These are phyloP conservation scores for Chlamydomonas reinhardtii DNA, from an alignment of 163 green algal species.

Conservation along the genomic window DNA sequence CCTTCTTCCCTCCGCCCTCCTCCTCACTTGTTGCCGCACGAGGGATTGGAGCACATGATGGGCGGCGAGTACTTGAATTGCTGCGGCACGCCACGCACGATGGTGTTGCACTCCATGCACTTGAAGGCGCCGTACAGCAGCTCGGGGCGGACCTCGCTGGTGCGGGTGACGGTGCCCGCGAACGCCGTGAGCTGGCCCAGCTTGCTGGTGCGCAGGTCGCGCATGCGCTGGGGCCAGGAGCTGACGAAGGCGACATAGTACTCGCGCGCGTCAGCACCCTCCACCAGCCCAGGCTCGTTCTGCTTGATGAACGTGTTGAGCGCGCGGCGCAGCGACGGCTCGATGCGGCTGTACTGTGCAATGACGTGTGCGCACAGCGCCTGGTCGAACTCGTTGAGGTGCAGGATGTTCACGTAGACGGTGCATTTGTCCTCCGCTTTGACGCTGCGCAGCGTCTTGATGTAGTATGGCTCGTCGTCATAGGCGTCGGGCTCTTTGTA, in stretches of 20 bases:
- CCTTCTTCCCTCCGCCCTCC: no score
- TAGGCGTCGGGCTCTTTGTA: constrained; percentile 2
- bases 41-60: constrained; percentile 86
- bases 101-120: constrained; percentile 87
- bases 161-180: constrained; percentile 94
- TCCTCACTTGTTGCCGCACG: constrained; percentile 91
- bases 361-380: constrained; percentile 72
- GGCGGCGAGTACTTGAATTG: constrained; percentile 98
- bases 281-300: constrained; percentile 62
- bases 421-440: constrained; percentile 64
- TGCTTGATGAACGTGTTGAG: constrained; percentile 84
- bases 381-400: constrained; percentile 80
- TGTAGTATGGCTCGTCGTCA: constrained; percentile 29
- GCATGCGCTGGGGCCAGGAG: constrained; percentile 73
- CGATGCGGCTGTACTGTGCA: constrained; percentile 80
- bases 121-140: constrained; percentile 93
- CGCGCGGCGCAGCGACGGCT: constrained; percentile 86
- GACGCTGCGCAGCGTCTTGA: constrained; percentile 49
- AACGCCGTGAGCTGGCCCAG: constrained; percentile 92
- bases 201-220: constrained; percentile 81
- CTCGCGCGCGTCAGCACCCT: constrained; percentile 52
- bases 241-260: constrained; percentile 48
- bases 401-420: constrained; percentile 83
- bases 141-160: constrained; percentile 95
- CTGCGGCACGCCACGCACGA: constrained; percentile 90